Evolutionary conservation across 495 filamentous ascomycete species (phyloP).

Genomic region (Neurospora terricola): DNA sequence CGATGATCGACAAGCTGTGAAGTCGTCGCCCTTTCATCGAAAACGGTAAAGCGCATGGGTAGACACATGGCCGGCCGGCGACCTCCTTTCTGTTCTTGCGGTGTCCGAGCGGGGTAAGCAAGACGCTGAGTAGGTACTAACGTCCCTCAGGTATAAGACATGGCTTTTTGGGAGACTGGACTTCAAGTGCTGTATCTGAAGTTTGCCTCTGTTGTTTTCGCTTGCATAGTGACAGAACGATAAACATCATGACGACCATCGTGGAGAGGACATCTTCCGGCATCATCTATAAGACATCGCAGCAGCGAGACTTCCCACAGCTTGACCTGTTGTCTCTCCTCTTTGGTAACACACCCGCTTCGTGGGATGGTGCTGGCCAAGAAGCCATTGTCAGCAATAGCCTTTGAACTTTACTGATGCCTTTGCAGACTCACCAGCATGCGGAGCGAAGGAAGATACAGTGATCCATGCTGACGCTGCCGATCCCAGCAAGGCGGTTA

Average conservation of each 20-base stretch:
- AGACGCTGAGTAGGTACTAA: not conserved
- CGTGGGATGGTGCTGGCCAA: not conserved
- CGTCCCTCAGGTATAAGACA: not conserved
- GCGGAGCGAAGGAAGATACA: conserved; percentile 10
- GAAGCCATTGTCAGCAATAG: not conserved
- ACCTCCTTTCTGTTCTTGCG: not conserved
- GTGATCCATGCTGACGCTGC: conserved; percentile 32
- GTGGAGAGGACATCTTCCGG: conserved; percentile 87
- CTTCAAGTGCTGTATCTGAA: not conserved
- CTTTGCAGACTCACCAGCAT: not conserved
- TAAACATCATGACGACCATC: conserved; percentile 25
- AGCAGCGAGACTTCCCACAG: conserved; percentile 3
- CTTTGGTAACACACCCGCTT: conserved; percentile 4
- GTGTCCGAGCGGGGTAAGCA: not conserved
- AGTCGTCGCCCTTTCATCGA: not conserved
- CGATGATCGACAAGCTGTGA: not conserved
- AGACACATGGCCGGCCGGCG: not conserved
- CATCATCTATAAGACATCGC: conserved; percentile 84
- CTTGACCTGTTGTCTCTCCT: conserved; percentile 7
- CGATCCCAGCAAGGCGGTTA: conserved; percentile 35
- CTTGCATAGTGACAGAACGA: not conserved
- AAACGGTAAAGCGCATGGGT: not conserved
- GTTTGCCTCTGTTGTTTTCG: not conserved
- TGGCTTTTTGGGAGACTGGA: not conserved
- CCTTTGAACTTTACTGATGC: not conserved